Evolutionary conservation across 768 basidiomycete genomes (phyloP), one percentile per base, ranked within the genome.

Genomic region (Hygrocybe coccinea): DNA sequence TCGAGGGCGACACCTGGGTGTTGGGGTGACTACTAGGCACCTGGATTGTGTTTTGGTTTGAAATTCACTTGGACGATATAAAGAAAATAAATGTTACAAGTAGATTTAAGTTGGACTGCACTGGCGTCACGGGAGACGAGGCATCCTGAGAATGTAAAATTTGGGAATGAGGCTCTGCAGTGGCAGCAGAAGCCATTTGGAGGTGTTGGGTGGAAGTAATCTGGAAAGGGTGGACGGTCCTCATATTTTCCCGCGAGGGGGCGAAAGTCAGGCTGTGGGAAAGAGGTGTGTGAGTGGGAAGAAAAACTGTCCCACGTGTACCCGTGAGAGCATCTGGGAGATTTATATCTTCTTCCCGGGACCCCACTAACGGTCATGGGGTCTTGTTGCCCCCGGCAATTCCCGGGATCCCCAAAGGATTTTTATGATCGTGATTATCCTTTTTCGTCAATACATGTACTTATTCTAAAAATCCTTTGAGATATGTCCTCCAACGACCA

Each of bases 11-110:
- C 60, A 54, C 22, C 52, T 59, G 43, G 66, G 59, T 49, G 65
- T 60, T 49, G 69, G 46, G 46, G 47, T 56, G 67, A 56, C 61
- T 65, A 62, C 60, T 65, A 49, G 64, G 37, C 39, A 67, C 68
- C 66, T 67, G 66, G 55, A 69, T 64, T 62, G 66, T 63, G 67
- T 66, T 60, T 62, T 57, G 53, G 47, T 51, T 62, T 65, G 60
- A 59, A 65, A 69, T 41, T 15, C 4, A 41, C 19, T 41, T 41
- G 62, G 61, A 55, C 63, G 60, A 48, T 47, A 50, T 57, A 58
- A 50, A 56, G 52, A 59, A 58, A 57, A 62, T 57, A 61, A 64
- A 64, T 59, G n/a, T 50, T 35, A 50, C 49, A 3, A 50, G 11
- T 5, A 25, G 12, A 50, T 12, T 33, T 35, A 35, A n/a, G 22